These are phyloP conservation scores for Comarum palustre DNA, from an alignment of 306 rosid genomes.

Conservation along the genomic window DNA sequence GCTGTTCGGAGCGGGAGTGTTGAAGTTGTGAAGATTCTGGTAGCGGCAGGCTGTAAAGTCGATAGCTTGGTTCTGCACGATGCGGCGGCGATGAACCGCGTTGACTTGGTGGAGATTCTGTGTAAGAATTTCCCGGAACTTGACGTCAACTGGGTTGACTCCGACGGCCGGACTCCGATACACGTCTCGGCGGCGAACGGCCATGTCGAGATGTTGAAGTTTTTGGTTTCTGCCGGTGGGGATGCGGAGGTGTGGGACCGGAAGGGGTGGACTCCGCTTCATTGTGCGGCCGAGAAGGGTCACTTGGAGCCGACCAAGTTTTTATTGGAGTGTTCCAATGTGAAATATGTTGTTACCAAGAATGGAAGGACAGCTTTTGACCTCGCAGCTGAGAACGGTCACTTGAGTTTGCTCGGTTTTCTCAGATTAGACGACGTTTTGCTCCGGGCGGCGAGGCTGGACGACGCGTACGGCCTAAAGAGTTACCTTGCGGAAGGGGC, in stretches of 20 bases:
- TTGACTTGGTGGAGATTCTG: constrained; percentile 56
- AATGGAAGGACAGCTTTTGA: constrained; percentile 61
- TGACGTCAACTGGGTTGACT: constrained; percentile 40
- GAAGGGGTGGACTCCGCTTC: constrained; percentile 64
- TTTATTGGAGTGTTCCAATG: constrained; percentile 47
- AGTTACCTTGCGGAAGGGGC: constrained; percentile 59
- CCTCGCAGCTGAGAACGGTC: constrained; percentile 48
- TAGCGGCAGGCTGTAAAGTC: constrained; percentile 41
- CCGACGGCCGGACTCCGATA: constrained; percentile 49
- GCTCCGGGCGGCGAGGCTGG: constrained; percentile 54
- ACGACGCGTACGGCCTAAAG: constrained; percentile 53
- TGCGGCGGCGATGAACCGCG: constrained; percentile 48
- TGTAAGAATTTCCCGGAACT: constrained; percentile 11
- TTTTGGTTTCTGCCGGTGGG: constrained; percentile 49
- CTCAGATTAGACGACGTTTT: constrained; percentile 54
- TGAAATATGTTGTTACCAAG: constrained; percentile 42
- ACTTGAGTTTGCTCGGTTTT: constrained; percentile 42
- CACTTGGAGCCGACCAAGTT: constrained; percentile 48
- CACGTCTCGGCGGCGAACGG: constrained; percentile 62
- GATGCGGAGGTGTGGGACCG: constrained; percentile 41
- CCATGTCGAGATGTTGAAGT: constrained; percentile 41
- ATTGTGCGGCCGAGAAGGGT: constrained; percentile 59
- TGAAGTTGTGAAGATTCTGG: constrained; percentile 44
- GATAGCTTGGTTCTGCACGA: constrained; percentile 44
- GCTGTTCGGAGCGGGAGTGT: constrained; percentile 43